Evolutionary conservation across 2,329 filamentous ascomycete species (phyloP).

Genomic region (Hypoxylon sp.): DNA sequence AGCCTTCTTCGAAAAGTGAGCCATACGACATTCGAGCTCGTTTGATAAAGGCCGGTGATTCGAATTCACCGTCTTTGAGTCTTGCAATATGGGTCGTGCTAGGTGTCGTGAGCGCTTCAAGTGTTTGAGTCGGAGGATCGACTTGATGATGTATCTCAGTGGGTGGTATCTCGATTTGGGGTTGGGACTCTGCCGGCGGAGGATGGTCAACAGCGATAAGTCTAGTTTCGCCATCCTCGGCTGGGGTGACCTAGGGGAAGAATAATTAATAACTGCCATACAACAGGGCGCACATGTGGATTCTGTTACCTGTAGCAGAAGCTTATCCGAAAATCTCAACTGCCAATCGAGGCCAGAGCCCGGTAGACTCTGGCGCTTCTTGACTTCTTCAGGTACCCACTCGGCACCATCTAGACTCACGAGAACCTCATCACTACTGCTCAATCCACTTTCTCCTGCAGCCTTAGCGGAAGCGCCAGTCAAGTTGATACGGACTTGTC

Average conservation of each 20-base stretch:
- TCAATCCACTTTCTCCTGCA: slow-evolving; percentile 76
- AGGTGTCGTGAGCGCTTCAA: slow-evolving; percentile 43
- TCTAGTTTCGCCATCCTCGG: slow-evolving; percentile 63
- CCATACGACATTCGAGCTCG: slow-evolving; percentile 78
- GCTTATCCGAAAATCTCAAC: slow-evolving; percentile 66
- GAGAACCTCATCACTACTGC: slow-evolving; percentile 82
- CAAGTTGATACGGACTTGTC: slow-evolving; percentile 86
- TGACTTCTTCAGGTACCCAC: slow-evolving; percentile 71
- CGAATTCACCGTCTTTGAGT: slow-evolving; percentile 69
- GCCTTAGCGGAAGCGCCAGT: slow-evolving; percentile 77
- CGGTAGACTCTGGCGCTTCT: slow-evolving; percentile 61
- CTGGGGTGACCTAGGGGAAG: slow-evolving; percentile 59
- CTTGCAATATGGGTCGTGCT: slow-evolving; percentile 57
- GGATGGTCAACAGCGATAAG: slow-evolving; percentile 68
- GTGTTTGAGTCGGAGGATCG: slow-evolving; percentile 10
- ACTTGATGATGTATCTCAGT: slow-evolving; percentile 43
- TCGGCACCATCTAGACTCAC: slow-evolving; percentile 77
- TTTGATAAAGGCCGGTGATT: slow-evolving; percentile 86
- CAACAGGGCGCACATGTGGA: background rate
- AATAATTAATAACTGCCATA: slow-evolving; percentile 15
- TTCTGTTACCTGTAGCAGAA: slow-evolving; percentile 63
- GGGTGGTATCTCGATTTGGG: slow-evolving; percentile 19
- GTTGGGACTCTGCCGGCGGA: slow-evolving; percentile 34
- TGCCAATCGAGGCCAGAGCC: slow-evolving; percentile 71
- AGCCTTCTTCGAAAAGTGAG: slow-evolving; percentile 73